Evolutionary conservation across 306 rosid genomes (phyloP), one percentile per base, ranked within the genome.

Genomic region (Abrus pulchellus): DNA sequence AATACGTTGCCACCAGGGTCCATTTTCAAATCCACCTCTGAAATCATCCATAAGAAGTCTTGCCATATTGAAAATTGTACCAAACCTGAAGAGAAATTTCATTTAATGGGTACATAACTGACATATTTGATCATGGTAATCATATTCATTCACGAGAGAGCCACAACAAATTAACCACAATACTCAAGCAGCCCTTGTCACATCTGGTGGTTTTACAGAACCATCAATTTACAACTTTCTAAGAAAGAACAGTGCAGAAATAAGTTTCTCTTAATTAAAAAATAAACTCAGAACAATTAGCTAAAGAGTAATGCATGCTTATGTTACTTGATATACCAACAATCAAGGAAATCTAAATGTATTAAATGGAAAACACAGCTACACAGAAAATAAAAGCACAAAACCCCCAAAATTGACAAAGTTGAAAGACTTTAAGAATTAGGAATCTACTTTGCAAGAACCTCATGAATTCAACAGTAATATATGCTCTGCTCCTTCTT

Each of bases 1-100:
- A 75, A 95, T 85, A 50, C 96, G 98, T 69, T 87, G 93, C 98
- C 98, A 93, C 97, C 97, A 91, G n/a, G 98, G 97, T 59, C 99
- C 96, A 36, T 88, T 83, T 87, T 93, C 99, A 88, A 95, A 95
- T 59, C 93, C 95, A 82, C 96, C 87, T 86, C 91, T 88, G 82
- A 93, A 93, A 84, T 95, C 98, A 85, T 95, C 99, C 60, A 88
- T 65, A 68, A 90, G 52, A 84, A 95, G 96, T 38, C 90, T 84
- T 72, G 93, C 94, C 91, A 93, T 78, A 75, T 95, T 95, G 92
- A 95, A 95, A 89, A 95, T 83, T 10, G 94, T 81, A 57, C 98
- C 99, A 87, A 94, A 93, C 85, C 99, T 95, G 92, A 32, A 66
- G 45, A 69, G 69, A 76, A 20, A 64, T 65, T 68, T 50, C 62